These are phyloP conservation scores for Cyberlindnera maritima DNA, from an alignment of 805 yeast genomes.

Conservation along the genomic window DNA sequence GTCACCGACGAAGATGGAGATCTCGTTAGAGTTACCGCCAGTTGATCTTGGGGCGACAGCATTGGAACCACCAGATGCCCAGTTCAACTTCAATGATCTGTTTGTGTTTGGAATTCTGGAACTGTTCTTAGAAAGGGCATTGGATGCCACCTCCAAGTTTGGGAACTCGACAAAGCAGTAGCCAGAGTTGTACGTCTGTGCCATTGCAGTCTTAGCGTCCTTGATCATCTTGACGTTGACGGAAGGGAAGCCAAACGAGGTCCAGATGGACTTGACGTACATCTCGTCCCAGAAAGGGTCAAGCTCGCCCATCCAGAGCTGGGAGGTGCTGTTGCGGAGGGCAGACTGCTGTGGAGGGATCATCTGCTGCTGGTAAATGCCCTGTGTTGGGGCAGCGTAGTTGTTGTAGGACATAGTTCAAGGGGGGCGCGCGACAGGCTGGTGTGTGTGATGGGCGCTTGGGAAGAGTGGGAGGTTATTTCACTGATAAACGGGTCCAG, in stretches of 20 bases:
- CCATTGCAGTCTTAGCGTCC: conserved; percentile 42
- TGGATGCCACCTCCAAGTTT: conserved; percentile 54
- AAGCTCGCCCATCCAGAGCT: conserved; percentile 87
- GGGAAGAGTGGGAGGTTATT: no score
- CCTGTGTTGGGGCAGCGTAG: conserved; percentile 1
- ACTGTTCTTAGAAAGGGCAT: conserved; percentile 69
- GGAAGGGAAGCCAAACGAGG: conserved; percentile 55
- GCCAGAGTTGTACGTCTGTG: conserved; percentile 48
- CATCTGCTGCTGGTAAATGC: conserved; percentile 3
- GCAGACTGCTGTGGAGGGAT: conserved; percentile 12
- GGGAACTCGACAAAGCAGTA: conserved; percentile 83
- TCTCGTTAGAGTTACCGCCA: conserved; percentile 36
- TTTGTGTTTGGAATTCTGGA: conserved; percentile 60
- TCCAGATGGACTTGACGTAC: conserved; percentile 67
- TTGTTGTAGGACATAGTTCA: no score
- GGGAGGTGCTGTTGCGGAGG: conserved; percentile 25
- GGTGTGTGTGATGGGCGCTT: no score
- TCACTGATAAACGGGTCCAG: no score
- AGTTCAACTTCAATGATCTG: conserved; percentile 64
- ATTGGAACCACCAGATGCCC: conserved; percentile 63
- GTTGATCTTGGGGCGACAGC: conserved; percentile 8
- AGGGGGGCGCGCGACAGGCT: no score
- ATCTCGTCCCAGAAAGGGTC: conserved; percentile 83
- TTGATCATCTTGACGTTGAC: conserved; percentile 67
- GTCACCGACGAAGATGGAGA: conserved; percentile 84